phyloP scores from a whole-genome alignment of 768 basidiomycete species.

The Cystofilobasidium ferigula region DNA sequence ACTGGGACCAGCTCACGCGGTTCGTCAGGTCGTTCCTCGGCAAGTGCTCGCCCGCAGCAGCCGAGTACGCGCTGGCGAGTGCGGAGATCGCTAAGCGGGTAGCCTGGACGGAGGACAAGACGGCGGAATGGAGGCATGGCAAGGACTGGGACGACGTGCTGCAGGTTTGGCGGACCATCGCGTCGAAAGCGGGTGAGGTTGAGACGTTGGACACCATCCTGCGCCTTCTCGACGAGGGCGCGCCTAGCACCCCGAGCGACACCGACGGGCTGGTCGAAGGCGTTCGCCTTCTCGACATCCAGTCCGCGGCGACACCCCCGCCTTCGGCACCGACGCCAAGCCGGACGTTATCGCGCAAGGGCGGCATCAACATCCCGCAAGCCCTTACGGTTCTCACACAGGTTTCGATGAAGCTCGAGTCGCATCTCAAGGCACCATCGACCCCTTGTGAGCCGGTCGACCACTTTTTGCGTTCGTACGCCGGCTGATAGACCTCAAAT shows the following conservation, averaged over 20 bases:
- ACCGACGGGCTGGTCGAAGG: background rate
- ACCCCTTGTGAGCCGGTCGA: background rate
- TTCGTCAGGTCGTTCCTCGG: conserved; percentile 2
- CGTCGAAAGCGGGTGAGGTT: background rate
- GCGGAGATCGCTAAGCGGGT: background rate
- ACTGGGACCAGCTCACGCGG: background rate
- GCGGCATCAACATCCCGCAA: background rate
- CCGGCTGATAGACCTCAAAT: background rate
- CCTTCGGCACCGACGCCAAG: background rate
- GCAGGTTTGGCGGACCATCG: background rate
- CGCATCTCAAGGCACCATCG: background rate
- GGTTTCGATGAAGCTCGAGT: background rate
- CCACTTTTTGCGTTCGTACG: background rate
- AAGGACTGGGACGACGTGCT: background rate
- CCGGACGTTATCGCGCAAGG: background rate
- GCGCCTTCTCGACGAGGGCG: background rate
- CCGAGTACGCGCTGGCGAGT: background rate
- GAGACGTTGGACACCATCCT: background rate
- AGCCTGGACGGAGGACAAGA: background rate
- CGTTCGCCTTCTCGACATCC: background rate
- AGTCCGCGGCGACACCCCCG: background rate
- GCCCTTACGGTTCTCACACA: background rate
- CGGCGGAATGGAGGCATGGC: background rate
- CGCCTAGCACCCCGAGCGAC: background rate
- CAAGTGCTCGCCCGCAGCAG: background rate